phyloP scores from a whole-genome alignment of 2,329 filamentous ascomycete species.

The Scortechinia acanthostroma region DNA sequence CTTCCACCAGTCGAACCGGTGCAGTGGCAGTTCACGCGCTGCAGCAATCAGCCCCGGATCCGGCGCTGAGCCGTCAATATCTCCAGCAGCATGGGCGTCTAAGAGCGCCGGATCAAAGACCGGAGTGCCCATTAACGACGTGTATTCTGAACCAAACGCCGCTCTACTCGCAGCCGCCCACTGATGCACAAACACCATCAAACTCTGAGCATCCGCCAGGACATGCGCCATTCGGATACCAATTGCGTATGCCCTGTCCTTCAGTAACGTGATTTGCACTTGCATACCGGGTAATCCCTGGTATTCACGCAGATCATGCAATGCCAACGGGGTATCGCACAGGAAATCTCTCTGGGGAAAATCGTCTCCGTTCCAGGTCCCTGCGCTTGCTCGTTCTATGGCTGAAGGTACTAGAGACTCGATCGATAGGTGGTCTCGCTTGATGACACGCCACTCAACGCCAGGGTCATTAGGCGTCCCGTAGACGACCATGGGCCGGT shows the following conservation, averaged over 20 bases:
- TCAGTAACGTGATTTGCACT: conserved; percentile 29
- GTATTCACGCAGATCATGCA: conserved; percentile 16
- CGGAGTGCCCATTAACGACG: conserved; percentile 11
- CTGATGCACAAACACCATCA: conserved; percentile 30
- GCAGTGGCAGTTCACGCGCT: conserved; percentile 28
- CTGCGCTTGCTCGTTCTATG: conserved; percentile 8
- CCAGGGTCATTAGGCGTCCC: conserved; percentile 27
- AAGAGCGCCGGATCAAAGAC: conserved; percentile 30
- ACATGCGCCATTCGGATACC: conserved; percentile 31
- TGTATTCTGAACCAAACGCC: conserved; percentile 4
- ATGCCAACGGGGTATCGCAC: conserved; percentile 19
- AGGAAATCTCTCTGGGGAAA: conserved; percentile 15
- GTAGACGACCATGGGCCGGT: conserved; percentile 23
- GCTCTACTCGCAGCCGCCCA: conserved; percentile 19
- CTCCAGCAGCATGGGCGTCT: conserved; percentile 20
- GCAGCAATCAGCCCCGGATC: conserved; percentile 13
- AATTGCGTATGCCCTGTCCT: conserved; percentile 29
- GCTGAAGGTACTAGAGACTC: conserved; percentile 19
- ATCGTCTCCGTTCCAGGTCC: conserved; percentile 20
- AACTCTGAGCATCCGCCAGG: conserved; percentile 31
- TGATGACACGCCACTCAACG: conserved; percentile 24
- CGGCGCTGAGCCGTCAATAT: conserved; percentile 6
- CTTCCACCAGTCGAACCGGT: conserved; percentile 41
- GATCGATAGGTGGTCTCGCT: conserved; percentile 10
- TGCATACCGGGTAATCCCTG: conserved; percentile 16